Evolutionary conservation across 192 early-diverging fungal genomes (phyloP), one percentile per base, ranked within the genome.

Genomic region (Gamsiella multidivaricata): DNA sequence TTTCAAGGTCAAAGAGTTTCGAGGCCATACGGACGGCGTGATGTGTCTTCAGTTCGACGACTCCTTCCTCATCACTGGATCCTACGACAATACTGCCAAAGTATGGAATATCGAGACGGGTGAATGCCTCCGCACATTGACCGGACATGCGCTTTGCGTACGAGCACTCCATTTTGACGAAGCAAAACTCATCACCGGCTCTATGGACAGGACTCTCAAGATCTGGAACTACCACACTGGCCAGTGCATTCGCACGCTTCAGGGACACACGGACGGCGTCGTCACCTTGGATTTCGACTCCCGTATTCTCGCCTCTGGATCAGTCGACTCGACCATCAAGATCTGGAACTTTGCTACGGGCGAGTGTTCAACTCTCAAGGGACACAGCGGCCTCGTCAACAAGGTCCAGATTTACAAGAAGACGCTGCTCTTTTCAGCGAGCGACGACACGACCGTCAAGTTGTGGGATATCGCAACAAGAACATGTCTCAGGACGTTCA

Each of bases 171-270:
- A 96, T 57, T 96, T 98, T 80, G 97, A 99, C 81, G 93, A 98
- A 49, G 87, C 85, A 65, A 97, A 95, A 83, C 87, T 99, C 34
- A 88, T 99, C n/a, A 93, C 94, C 18, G 94, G 95, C 28, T 96
- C 96, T 14, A 89, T 96, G 83, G 97, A 99, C 69, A 81, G 89
- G 18, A 97, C 96, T 0, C 83, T 99, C 18, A 87, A 90, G 57
- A 94, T 99, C 41, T 99, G 97, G 97, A 92, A 92, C 74, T 91
- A 93, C 78, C 90, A 93, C 42, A 91, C 91, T 1, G 95, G 96
- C 55, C 86, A 93, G 26, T 96, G 94, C 69, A 90, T 97, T 56
- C 90, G 93, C 42, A 92, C 91, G 0, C 61, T 99, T 51, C 83
- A 87, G 56, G 91, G 92, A 14, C 92, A 94, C 64, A 80, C 82